Evolutionary conservation across 768 basidiomycete genomes (phyloP).

Genomic region (Psilocybe subaeruginosa): DNA sequence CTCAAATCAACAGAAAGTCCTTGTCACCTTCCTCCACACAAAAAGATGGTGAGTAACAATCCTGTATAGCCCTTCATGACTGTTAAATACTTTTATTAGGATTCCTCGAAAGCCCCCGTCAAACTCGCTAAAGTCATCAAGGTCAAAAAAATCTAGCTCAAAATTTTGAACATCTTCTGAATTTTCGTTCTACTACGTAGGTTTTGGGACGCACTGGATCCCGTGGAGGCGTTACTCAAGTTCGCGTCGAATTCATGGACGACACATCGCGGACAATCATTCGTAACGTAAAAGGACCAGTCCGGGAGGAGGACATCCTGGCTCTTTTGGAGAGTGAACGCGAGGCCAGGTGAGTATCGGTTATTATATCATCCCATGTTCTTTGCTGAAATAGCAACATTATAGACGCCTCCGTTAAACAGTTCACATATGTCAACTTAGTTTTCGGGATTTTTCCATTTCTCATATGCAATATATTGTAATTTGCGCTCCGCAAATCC

Average conservation of each 20-base stretch:
- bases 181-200: slow-evolving; percentile 39
- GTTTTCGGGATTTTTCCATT: slow-evolving; percentile 17
- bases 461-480: slow-evolving; percentile 30
- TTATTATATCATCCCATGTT: background rate
- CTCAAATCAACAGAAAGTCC: slow-evolving; percentile 32
- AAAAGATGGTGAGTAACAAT: slow-evolving; percentile 36
- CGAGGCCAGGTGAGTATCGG: slow-evolving; percentile 82
- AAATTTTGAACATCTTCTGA: slow-evolving; percentile 4
- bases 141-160: slow-evolving; percentile 46
- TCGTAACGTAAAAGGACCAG: slow-evolving; percentile 98
- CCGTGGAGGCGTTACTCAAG: slow-evolving; percentile 98
- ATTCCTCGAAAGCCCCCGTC: slow-evolving; percentile 88
- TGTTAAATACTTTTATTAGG: slow-evolving; percentile 43
- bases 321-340: slow-evolving; percentile 97
- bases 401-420: slow-evolving; percentile 27
- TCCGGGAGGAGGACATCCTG: slow-evolving; percentile 94
- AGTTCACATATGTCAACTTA: slow-evolving; percentile 12
- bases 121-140: slow-evolving; percentile 98
- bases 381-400: slow-evolving; percentile 8
- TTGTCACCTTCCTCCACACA: slow-evolving; percentile 22
- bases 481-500: slow-evolving; percentile 16
- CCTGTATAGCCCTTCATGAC: background rate
- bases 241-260: slow-evolving; percentile 99
- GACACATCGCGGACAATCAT: slow-evolving; percentile 95
- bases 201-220: slow-evolving; percentile 98